Percentiles rank a stretch among this genome's conserved stretches.
Evolutionary conservation across 176 grass and related monocot genomes (phyloP).

Genomic region (Phoenix roebelenii): DNA sequence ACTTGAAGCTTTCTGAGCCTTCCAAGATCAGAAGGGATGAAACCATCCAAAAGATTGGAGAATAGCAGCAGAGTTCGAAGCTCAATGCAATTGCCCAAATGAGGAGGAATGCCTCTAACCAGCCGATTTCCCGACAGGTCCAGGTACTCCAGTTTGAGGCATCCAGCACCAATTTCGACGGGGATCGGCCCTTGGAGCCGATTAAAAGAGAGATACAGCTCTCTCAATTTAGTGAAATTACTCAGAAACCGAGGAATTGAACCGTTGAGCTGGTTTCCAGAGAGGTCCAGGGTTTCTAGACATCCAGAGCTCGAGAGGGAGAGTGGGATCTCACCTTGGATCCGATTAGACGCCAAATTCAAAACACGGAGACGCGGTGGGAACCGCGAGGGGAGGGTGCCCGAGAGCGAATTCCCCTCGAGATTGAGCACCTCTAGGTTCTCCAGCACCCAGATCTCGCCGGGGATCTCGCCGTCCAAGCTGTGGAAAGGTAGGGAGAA

Average conservation of each 20-base stretch:
- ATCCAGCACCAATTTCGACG: slow-evolving; percentile 31
- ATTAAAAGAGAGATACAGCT: slow-evolving; percentile 62
- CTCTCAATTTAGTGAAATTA: slow-evolving; percentile 26
- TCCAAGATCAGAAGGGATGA: slow-evolving; percentile 68
- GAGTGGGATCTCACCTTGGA: slow-evolving; percentile 61
- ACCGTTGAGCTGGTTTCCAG: slow-evolving; percentile 67
- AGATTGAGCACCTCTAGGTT: slow-evolving; percentile 44
- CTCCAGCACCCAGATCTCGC: slow-evolving; percentile 42
- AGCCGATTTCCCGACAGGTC: slow-evolving; percentile 77
- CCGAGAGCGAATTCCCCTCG: slow-evolving; percentile 37
- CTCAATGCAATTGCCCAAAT: slow-evolving; percentile 50
- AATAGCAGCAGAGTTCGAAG: slow-evolving; percentile 46
- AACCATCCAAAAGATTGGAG: slow-evolving; percentile 65
- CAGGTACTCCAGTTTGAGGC: slow-evolving; percentile 45
- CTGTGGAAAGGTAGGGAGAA: slow-evolving; percentile 27
- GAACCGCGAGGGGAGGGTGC: slow-evolving; percentile 32
- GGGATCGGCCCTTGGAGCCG: slow-evolving; percentile 68
- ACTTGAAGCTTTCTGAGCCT: slow-evolving; percentile 45
- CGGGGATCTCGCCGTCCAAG: slow-evolving; percentile 48
- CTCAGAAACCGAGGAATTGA: slow-evolving; percentile 44
- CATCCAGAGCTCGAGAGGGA: slow-evolving; percentile 31
- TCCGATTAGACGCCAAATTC: slow-evolving; percentile 53
- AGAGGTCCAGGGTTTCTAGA: slow-evolving; percentile 65
- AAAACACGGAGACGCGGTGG: slow-evolving; percentile 43
- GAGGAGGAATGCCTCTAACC: slow-evolving; percentile 59